phyloP scores from a whole-genome alignment of 202 grass and related monocot species.

The Schoenoplectus tabernaemontani region DNA sequence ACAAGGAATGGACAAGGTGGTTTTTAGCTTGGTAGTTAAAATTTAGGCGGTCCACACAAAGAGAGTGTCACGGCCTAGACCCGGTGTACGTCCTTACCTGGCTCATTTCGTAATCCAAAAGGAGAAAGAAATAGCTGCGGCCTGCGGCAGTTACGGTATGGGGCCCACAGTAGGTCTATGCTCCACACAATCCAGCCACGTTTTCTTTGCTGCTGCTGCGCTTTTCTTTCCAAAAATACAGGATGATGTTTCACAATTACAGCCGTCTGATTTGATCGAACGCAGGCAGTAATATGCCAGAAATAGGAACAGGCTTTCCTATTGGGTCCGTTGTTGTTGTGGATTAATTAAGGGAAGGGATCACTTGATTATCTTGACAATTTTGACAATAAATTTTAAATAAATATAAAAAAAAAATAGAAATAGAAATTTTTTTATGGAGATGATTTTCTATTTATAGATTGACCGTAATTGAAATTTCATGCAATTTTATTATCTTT shows the following conservation, averaged over 20 bases:
- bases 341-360: no score
- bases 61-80: not conserved
- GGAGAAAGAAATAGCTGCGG: not conserved
- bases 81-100: not conserved
- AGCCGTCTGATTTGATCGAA: not conserved
- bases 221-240: not conserved
- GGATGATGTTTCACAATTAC: not conserved
- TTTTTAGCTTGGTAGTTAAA: not conserved
- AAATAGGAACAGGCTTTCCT: not conserved
- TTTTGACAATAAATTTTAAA: no score
- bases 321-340: no score
- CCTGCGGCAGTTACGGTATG: not conserved
- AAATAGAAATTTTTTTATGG: no score
- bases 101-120: not conserved
- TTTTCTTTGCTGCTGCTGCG: not conserved
- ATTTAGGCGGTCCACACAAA: slow-evolving; percentile 7
- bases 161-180: not conserved
- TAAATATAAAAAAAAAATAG: no score
- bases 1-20: not conserved
- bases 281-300: not conserved
- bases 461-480: no score
- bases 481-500: no score
- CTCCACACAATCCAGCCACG: not conserved
- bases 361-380: no score
- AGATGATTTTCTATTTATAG: no score